phyloP scores from a whole-genome alignment of 495 filamentous ascomycete species.

The Amorphotheca resinae region DNA sequence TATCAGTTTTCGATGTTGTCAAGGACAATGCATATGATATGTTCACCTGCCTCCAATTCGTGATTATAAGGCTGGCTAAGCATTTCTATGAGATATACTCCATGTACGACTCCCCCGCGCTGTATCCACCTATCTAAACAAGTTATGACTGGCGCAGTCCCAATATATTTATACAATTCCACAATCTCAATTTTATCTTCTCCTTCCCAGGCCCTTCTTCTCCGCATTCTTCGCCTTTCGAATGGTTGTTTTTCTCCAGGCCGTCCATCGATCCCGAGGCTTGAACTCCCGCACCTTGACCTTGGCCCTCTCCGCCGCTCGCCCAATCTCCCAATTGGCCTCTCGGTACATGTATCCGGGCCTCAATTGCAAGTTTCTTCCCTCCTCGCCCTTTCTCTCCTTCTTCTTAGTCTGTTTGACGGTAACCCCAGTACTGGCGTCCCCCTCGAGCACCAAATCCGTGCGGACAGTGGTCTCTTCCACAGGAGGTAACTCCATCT shows the following conservation, averaged over 20 bases:
- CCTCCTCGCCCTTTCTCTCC: slow-evolving; percentile 17
- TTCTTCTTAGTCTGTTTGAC: slow-evolving; percentile 26
- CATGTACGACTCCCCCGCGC: too few species aligned
- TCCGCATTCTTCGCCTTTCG: slow-evolving; percentile 40
- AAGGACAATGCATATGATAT: too few species aligned
- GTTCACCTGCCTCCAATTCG: too few species aligned
- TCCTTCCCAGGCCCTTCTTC: slow-evolving; percentile 43
- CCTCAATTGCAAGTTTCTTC: slow-evolving; percentile 30
- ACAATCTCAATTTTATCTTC: not conserved
- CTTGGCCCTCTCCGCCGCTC: slow-evolving; percentile 46
- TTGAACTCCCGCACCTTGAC: slow-evolving; percentile 40
- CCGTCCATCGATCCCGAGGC: slow-evolving; percentile 44
- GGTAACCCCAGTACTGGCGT: slow-evolving; percentile 26
- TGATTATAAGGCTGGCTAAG: too few species aligned
- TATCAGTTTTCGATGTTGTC: too few species aligned
- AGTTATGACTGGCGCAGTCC: too few species aligned
- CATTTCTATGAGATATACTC: too few species aligned
- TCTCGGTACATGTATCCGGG: slow-evolving; percentile 71
- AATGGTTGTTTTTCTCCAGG: slow-evolving; percentile 47
- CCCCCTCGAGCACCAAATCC: slow-evolving; percentile 26
- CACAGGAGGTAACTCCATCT: slow-evolving; percentile 16
- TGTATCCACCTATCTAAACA: too few species aligned
- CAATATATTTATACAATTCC: too few species aligned
- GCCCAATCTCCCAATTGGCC: slow-evolving; percentile 75
- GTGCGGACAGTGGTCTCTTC: slow-evolving; percentile 15